Evolutionary conservation across 2,329 filamentous ascomycete genomes (phyloP), one percentile per base, ranked within the genome.

Genomic region (Apiospora rasikravindrae): DNA sequence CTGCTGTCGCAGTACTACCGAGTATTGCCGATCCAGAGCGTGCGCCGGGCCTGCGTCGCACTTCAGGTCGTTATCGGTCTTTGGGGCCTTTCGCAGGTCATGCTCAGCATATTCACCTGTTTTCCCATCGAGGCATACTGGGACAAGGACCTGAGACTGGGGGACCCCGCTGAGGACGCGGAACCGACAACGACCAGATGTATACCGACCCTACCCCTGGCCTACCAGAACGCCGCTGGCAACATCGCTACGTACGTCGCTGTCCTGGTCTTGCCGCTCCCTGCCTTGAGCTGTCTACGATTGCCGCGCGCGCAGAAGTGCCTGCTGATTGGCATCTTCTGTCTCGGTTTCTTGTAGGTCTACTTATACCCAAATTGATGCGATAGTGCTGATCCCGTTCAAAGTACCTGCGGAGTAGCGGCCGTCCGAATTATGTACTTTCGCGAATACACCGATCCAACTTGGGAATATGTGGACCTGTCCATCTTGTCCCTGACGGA

Each of bases 1-100:
- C 81, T 84, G 51, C 75, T 83, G 40, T 73, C 82, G 10, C 82
- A 83, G 72, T 84, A 83, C 76, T 80, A 80, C 53, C 81, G 82
- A 29, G 76, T 83, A 13, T 79, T 83, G 19, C 74, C 76, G 13
- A 75, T 78, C 71, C 74, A 76, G 37, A 73, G 67, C 19, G 71
- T 79, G 57, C 70, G 70, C 47, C 67, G 69, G 37, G 64, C 69
- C 49, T 81, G 79, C 69, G 70, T 77, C 69, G 51, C 73, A 26
- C 75, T 78, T 69, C 77, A 78, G 26, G 61, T 80, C 44, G 22
- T 80, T 7, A 75, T 81, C 40, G 74, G 76, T n/a, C 72, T 72
- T 57, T 80, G 80, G 80, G 74, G 76, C 4, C 44, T 77, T 5
- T 75, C 75, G 2, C 77, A 81, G 42, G 57, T 80, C 42, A 69